Percentiles rank a stretch among this genome's conserved stretches.
Conservation (phyloP, 2,329 filamentous ascomycete species). For the Nannizzia gypsea region DNA sequence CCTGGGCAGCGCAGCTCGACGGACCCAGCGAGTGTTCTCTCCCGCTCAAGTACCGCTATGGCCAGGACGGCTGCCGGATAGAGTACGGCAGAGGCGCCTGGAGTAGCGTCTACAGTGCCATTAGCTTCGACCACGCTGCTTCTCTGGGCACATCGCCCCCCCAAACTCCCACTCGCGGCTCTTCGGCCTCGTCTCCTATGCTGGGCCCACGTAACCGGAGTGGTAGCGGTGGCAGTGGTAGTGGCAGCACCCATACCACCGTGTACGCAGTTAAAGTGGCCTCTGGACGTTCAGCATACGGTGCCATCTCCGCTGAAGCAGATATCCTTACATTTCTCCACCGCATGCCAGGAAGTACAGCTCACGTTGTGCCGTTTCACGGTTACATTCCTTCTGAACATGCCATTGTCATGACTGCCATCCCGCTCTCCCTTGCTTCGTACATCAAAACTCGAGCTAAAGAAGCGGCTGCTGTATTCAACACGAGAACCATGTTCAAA, state of each 20-base stretch:
- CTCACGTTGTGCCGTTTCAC: constrained; percentile 34
- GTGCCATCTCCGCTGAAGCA: constrained; percentile 34
- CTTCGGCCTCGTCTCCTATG: not conserved
- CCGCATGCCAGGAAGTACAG: constrained; percentile 22
- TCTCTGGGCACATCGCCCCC: constrained; percentile 12
- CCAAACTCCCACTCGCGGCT: constrained; percentile 27
- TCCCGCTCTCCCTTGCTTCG: constrained; percentile 32
- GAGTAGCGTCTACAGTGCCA: constrained; percentile 38
- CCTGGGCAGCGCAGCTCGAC: not conserved
- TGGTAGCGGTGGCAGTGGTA: not conserved
- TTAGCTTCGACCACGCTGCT: not conserved
- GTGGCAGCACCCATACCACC: not conserved
- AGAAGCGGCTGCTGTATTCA: constrained; percentile 21
- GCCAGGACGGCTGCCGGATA: constrained; percentile 20
- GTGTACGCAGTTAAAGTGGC: constrained; percentile 37
- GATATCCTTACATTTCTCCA: constrained; percentile 31
- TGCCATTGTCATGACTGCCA: constrained; percentile 35
- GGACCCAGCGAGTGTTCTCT: constrained; percentile 22
- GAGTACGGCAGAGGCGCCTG: constrained; percentile 37
- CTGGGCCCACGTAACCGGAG: constrained; percentile 6
- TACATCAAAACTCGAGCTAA: constrained; percentile 30
- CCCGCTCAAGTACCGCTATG: constrained; percentile 24
- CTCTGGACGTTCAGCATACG: constrained; percentile 28
- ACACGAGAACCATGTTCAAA: constrained; percentile 35
- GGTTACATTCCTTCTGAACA: constrained; percentile 30